Percentiles rank a stretch among this genome's conserved stretches.
These are phyloP conservation scores for Calonectria naviculata DNA, from an alignment of 2,329 filamentous ascomycete species.

Conservation along the genomic window DNA sequence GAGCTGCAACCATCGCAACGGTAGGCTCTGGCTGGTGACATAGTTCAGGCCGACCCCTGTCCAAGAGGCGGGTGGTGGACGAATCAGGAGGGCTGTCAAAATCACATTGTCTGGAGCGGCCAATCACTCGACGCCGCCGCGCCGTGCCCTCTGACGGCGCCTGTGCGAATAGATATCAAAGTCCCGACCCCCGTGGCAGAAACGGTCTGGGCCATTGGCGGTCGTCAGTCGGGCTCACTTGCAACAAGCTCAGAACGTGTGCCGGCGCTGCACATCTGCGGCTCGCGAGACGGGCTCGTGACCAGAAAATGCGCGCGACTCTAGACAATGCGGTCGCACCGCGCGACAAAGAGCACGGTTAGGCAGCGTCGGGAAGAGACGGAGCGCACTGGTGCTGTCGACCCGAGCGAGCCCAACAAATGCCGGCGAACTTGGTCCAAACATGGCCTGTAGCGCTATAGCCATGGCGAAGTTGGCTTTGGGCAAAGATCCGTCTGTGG, in stretches of 20 bases:
- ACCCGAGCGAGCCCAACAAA: neutral
- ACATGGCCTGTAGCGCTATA: neutral
- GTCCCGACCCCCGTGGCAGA: conserved; percentile 34
- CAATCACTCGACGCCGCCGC: conserved; percentile 21
- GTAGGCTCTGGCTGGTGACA: conserved; percentile 23
- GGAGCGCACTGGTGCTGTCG: neutral
- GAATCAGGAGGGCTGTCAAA: conserved; percentile 36
- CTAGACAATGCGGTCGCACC: neutral
- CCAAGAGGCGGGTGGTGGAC: conserved; percentile 12
- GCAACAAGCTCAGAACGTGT: neutral
- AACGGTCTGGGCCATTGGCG: conserved; percentile 35
- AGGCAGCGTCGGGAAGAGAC: conserved; percentile 18
- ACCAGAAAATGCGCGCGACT: conserved; percentile 23
- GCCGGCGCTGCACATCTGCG: neutral
- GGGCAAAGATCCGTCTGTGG: neutral
- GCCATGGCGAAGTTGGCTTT: neutral
- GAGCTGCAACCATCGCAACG: conserved; percentile 10
- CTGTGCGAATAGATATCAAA: conserved; percentile 34
- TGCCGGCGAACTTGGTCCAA: neutral
- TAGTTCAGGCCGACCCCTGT: conserved; percentile 29
- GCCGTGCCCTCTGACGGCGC: neutral
- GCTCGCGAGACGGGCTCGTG: conserved; percentile 16
- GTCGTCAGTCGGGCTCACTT: neutral
- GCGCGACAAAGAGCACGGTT: neutral
- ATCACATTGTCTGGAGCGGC: conserved; percentile 37